phyloP scores from a whole-genome alignment of 1,139 yeast genomes.

The Magnusiomyces sp. region DNA sequence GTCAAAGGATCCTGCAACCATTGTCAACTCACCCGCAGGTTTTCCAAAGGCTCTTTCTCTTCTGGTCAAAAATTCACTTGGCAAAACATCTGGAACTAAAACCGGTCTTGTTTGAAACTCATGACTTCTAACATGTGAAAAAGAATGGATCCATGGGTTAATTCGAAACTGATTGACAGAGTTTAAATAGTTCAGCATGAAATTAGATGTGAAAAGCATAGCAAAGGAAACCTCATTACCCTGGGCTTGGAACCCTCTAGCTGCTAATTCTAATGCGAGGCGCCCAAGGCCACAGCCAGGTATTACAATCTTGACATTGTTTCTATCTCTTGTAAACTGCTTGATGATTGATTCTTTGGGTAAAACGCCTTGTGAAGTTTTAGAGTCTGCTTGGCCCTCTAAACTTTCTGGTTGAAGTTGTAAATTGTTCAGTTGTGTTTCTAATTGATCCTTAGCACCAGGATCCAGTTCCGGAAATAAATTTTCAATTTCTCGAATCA shows the following conservation, averaged over 20 bases:
- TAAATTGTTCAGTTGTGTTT: background rate
- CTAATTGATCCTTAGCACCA: slow-evolving; percentile 9
- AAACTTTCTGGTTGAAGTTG: no score
- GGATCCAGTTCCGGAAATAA: slow-evolving; percentile 35
- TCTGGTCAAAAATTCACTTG: slow-evolving; percentile 21
- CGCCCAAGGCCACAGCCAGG: slow-evolving; percentile 87
- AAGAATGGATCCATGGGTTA: slow-evolving; percentile 62
- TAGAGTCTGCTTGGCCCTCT: no score
- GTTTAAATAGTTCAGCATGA: slow-evolving; percentile 46
- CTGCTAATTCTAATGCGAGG: slow-evolving; percentile 63
- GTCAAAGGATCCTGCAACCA: slow-evolving; percentile 72
- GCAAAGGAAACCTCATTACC: slow-evolving; percentile 82
- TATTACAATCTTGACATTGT: slow-evolving; percentile 43
- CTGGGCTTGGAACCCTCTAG: slow-evolving; percentile 61
- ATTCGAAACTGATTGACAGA: slow-evolving; percentile 54
- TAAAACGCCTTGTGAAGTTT: no score
- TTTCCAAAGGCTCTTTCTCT: slow-evolving; percentile 36
- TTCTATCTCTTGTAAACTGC: background rate
- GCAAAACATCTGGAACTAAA: slow-evolving; percentile 36
- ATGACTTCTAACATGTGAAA: slow-evolving; percentile 53
- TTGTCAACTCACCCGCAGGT: slow-evolving; percentile 52
- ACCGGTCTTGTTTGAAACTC: slow-evolving; percentile 48
- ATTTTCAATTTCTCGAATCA: slow-evolving; percentile 39
- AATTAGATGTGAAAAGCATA: slow-evolving; percentile 65
- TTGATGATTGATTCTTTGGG: background rate